These are phyloP conservation scores for Kitagawia praeruptora DNA, from an alignment of 129 eudicot genomes.

Conservation along the genomic window DNA sequence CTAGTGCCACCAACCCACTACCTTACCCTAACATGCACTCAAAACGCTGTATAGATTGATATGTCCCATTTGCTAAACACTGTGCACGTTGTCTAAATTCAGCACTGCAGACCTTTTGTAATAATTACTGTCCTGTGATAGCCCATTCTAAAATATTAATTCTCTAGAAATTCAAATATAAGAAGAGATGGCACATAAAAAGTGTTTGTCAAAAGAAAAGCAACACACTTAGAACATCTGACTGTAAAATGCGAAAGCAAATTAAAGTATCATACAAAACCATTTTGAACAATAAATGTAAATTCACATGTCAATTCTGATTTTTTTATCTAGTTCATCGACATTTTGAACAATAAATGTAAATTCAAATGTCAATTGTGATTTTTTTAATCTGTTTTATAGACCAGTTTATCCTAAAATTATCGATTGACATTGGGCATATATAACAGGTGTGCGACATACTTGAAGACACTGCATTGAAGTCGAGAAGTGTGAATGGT, in stretches of 20 bases:
- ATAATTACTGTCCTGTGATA: not conserved
- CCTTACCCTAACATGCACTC: not conserved
- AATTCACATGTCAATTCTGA: not conserved
- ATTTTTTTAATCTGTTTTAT: not conserved
- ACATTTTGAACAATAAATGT: not conserved
- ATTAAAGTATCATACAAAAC: not conserved
- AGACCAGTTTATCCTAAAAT: not conserved
- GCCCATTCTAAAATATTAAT: not conserved
- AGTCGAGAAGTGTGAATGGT: slow-evolving; percentile 43
- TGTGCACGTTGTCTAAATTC: not conserved
- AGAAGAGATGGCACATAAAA: not conserved
- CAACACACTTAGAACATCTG: too few species aligned
- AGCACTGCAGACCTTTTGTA: not conserved
- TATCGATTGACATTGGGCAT: slow-evolving; percentile 2
- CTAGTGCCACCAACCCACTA: not conserved
- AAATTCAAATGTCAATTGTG: not conserved
- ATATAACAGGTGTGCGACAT: slow-evolving; percentile 59
- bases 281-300: not conserved
- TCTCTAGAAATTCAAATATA: not conserved
- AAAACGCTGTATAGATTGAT: not conserved
- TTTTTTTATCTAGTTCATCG: not conserved
- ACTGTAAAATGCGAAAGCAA: not conserved
- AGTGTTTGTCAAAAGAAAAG: not conserved
- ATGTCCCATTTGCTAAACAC: not conserved
- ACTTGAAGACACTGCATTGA: slow-evolving; percentile 71